Evolutionary conservation across 139 green algal genomes (phyloP), one percentile per base, ranked within the genome.

Genomic region (Chlorella sp.): DNA sequence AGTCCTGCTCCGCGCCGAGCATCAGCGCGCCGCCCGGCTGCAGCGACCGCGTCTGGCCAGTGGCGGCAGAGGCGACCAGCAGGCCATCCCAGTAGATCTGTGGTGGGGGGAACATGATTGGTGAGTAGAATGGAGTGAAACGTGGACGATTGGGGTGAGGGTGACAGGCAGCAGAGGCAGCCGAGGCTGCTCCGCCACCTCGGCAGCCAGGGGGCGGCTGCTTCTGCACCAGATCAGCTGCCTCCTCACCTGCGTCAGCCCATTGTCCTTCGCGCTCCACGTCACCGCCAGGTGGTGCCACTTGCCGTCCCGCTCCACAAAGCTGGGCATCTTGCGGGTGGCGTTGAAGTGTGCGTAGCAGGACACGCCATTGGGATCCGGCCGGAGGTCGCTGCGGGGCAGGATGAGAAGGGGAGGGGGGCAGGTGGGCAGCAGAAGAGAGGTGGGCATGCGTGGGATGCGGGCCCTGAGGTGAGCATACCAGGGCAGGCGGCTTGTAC

Each of bases 201-300:
- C n/a, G n/a, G n/a, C n/a, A n/a, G n/a, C n/a, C n/a, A n/a, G n/a
- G n/a, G n/a, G n/a, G n/a, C n/a, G n/a, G n/a, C n/a, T 51, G 6
- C 9, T 51, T 9, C 44, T 51, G 9, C 44, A 51, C 44, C 6
- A 51, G 7, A 51, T 51, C 9, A 60, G 51, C 51, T 21, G 13
- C 41, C 51, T 28, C 1, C 57, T 21, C 36, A 82, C 78, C 78
- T 91, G 89, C 23, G 90, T 97, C n/a, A 92, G 78, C 1, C 95
- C 95, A 30, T 94, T 80, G 30, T 92, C 76, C 0, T 81, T 86
- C 1, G 87, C 74, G 21, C 87, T 92, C 95, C 95, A 98, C 11
- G 93, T 97, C 30, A 98, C 93, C 16, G 95, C 95, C 60, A 98
- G 63, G 85, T 98, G 95, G 78, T 95, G 94, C 95, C 95, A 98